phyloP scores from a whole-genome alignment of 169 alveolate species.

The Plasmodium coatneyi region DNA sequence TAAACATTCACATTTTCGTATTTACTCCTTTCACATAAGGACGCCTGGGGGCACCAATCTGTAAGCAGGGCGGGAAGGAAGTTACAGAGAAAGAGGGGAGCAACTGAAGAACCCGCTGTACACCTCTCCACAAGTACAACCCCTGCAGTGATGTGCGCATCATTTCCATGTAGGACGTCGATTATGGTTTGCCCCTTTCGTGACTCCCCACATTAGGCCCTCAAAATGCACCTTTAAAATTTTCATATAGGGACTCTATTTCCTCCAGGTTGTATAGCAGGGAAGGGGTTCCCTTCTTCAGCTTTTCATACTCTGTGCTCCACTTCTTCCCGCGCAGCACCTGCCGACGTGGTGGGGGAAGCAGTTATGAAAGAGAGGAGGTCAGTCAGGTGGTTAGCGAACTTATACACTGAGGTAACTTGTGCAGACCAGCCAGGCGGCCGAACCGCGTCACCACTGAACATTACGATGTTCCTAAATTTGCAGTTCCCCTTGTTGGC shows the following conservation, averaged over 20 bases:
- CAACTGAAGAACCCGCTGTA: background rate
- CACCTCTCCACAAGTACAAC: background rate
- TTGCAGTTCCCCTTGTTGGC: slow-evolving; percentile 71
- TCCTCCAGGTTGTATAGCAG: slow-evolving; percentile 48
- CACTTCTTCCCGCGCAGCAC: slow-evolving; percentile 69
- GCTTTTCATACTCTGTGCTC: slow-evolving; percentile 56
- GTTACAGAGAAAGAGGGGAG: background rate
- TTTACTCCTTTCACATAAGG: slow-evolving; percentile 38
- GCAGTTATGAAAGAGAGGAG: background rate
- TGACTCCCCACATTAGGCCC: background rate
- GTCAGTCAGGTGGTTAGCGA: background rate
- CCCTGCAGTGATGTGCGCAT: background rate
- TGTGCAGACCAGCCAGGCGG: background rate
- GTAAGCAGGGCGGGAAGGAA: background rate
- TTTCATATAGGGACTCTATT: slow-evolving; percentile 37
- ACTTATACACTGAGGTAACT: background rate
- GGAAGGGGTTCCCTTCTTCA: slow-evolving; percentile 12
- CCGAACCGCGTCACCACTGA: background rate
- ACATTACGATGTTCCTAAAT: slow-evolving; percentile 66
- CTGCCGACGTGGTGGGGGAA: slow-evolving; percentile 7
- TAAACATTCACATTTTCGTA: slow-evolving; percentile 8
- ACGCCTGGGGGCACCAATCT: slow-evolving; percentile 71
- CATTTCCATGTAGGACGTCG: background rate
- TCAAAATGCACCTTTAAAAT: slow-evolving; percentile 22
- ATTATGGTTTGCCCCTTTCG: background rate